Evolutionary conservation across 495 filamentous ascomycete genomes (phyloP).

Genomic region (Tuber microsphaerosporum): DNA sequence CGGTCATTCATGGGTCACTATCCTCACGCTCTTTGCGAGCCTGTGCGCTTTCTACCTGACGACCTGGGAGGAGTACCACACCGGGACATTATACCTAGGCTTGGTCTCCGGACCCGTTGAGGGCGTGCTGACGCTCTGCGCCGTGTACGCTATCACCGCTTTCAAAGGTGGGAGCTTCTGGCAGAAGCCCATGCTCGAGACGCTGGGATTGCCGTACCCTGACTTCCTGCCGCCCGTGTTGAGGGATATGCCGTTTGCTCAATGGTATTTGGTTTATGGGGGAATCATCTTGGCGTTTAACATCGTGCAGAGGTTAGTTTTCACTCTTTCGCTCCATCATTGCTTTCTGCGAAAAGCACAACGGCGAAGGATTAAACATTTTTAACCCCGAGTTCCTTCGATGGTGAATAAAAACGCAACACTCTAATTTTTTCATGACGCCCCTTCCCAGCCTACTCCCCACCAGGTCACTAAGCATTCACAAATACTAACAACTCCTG

Average conservation of each 20-base stretch:
- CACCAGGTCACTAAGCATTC: not conserved
- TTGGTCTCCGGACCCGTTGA: constrained; percentile 92
- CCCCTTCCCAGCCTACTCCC: constrained; percentile 9
- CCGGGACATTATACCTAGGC: constrained; percentile 85
- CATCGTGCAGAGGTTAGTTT: constrained; percentile 55
- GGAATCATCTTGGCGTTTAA: constrained; percentile 75
- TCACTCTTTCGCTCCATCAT: constrained; percentile 7
- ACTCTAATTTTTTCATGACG: constrained; percentile 35
- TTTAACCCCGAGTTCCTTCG: constrained; percentile 34
- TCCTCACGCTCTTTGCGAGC: constrained; percentile 74
- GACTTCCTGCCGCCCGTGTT: constrained; percentile 59
- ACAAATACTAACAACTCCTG: constrained; percentile 25
- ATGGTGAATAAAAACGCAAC: constrained; percentile 34
- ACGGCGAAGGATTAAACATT: constrained; percentile 32
- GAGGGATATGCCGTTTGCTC: constrained; percentile 73
- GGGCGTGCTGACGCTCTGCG: constrained; percentile 75
- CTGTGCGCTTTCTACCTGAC: constrained; percentile 73
- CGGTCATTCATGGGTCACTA: constrained; percentile 83
- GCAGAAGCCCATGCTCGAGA: constrained; percentile 70
- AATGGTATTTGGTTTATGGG: constrained; percentile 93
- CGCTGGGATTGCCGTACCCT: constrained; percentile 60
- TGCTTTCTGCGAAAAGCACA: not conserved
- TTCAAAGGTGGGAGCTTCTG: constrained; percentile 84
- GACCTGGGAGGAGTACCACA: constrained; percentile 99
- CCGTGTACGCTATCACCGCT: constrained; percentile 78